Conservation (phyloP, 805 yeast species). For the Zygosaccharomyces bisporus region DNA sequence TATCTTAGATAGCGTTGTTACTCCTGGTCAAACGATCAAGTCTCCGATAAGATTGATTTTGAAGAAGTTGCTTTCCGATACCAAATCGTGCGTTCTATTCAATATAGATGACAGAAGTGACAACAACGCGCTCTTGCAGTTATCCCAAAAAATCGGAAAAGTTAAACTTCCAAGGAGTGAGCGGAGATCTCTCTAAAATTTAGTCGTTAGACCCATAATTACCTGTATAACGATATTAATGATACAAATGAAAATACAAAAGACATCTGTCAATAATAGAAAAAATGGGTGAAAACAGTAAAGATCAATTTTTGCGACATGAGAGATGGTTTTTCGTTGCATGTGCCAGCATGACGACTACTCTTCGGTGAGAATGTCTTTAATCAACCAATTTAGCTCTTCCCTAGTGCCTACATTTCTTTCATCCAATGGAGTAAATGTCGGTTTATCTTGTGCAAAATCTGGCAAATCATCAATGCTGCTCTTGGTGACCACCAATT, state of each 20-base stretch:
- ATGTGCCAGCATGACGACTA: conserved; percentile 13
- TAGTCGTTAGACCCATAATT: not conserved
- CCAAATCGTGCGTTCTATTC: conserved; percentile 38
- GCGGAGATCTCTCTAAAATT: conserved; percentile 3
- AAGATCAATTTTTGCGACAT: not conserved
- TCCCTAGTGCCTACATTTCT: conserved; percentile 55
- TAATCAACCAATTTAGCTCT: conserved; percentile 68
- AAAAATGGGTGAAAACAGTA: not conserved
- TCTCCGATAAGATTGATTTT: conserved; percentile 29
- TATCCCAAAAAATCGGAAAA: conserved; percentile 19
- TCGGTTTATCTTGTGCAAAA: conserved; percentile 33
- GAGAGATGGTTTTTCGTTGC: not conserved
- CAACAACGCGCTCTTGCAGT: conserved; percentile 16
- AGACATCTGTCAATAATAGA: not conserved
- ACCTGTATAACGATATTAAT: conserved; percentile 7
- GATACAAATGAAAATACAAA: conserved; percentile 1
- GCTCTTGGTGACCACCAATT: conserved; percentile 30
- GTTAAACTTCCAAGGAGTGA: conserved; percentile 13
- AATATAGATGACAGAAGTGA: conserved; percentile 25
- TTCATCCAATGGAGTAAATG: conserved; percentile 33
- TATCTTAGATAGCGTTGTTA: conserved; percentile 12
- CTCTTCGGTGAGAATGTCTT: conserved; percentile 52
- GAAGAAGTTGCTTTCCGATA: conserved; percentile 32
- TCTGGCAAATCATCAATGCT: conserved; percentile 36
- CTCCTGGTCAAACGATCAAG: conserved; percentile 10